phyloP scores from a whole-genome alignment of 1,139 yeast genomes.

The Pneumocystis sp. region DNA sequence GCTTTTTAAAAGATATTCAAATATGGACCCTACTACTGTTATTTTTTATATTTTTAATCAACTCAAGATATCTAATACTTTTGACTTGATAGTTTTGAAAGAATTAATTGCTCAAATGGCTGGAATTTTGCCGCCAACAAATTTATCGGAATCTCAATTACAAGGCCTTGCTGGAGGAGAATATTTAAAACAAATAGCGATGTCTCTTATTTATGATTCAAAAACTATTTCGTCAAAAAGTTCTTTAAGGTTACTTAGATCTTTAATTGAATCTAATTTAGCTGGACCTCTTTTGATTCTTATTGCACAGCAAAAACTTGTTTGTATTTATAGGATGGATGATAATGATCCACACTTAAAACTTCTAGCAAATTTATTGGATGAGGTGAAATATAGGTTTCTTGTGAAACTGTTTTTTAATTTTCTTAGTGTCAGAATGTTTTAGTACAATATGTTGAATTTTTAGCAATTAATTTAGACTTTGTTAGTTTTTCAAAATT shows the following conservation, averaged over 20 bases:
- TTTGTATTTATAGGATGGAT: slow-evolving; percentile 29
- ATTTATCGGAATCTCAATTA: slow-evolving; percentile 52
- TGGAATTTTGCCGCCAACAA: slow-evolving; percentile 57
- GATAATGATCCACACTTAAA: slow-evolving; percentile 19
- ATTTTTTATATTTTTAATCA: slow-evolving; percentile 49
- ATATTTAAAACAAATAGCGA: slow-evolving; percentile 41
- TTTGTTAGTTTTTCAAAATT: slow-evolving; percentile 25
- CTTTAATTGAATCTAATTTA: slow-evolving; percentile 34
- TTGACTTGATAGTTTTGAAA: slow-evolving; percentile 53
- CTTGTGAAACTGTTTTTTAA: slow-evolving; percentile 3
- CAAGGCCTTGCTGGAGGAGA: slow-evolving; percentile 53
- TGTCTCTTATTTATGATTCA: slow-evolving; percentile 47
- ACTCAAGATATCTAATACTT: slow-evolving; percentile 44
- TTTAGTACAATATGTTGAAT: slow-evolving; percentile 47
- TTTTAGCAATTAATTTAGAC: slow-evolving; percentile 19
- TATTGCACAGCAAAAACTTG: slow-evolving; percentile 38
- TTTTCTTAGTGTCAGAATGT: slow-evolving; percentile 42
- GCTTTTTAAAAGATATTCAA: slow-evolving; percentile 23
- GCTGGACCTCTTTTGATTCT: slow-evolving; percentile 52
- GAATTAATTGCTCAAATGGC: slow-evolving; percentile 66
- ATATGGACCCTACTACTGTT: slow-evolving; percentile 29
- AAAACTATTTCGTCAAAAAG: slow-evolving; percentile 26
- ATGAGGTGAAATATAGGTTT: slow-evolving; percentile 9
- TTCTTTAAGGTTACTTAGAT: slow-evolving; percentile 38
- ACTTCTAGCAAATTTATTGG: slow-evolving; percentile 9